Base-by-base conservation (phyloP, 2,329 filamentous ascomycete genomes). In the Akanthomyces uredinophilus region DNA sequence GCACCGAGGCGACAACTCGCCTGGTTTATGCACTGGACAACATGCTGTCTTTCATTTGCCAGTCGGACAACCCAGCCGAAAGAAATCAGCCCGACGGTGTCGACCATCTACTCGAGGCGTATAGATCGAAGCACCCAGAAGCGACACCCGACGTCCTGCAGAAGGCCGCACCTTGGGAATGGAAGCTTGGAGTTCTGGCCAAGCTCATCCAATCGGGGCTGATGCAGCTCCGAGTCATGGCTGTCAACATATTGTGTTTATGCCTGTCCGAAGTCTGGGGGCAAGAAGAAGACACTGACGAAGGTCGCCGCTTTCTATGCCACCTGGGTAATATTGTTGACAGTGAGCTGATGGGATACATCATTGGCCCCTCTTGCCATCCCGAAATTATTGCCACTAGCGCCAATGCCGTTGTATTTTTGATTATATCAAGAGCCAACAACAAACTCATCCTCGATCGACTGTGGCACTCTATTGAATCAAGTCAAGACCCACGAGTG, bases 331-430 rank as follows among this genome's bases (percentile, higher is more conserved):
- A 84, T 6, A 29, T 43, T 22, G 39, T 27, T 88, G 90, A 66
- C 7, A 88, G 89, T 44, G 86, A 87, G 59, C 79, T 98, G 29
- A 84, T 96, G 27, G 86, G 92, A 63, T 98, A 97, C 73, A 87
- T 99, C 51, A 84, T 97, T 57, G 91, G 94, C 2, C 87, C 94
- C 16, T 92, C 92, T 61, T 97, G 94, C 37, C 95, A 98, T 70
- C 92, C 93, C 1, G 92, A 96, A 70, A 86, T 98, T 59, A 95
- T 96, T 22, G 81, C 83, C 41, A 87, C 92, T 67, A 91, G 91
- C 69, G 82, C 83, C 46, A 96, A 96, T 65, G 90, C 98, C 59
- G 81, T 97, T 53, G 91, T 91, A 1, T 98, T 98, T 69, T 79
- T 98, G 57, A 84, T 92, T 24, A 89, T 95, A 16, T 95, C 91